These are phyloP conservation scores for Brassica cretica DNA, from an alignment of 345 rosid species.

Conservation along the genomic window DNA sequence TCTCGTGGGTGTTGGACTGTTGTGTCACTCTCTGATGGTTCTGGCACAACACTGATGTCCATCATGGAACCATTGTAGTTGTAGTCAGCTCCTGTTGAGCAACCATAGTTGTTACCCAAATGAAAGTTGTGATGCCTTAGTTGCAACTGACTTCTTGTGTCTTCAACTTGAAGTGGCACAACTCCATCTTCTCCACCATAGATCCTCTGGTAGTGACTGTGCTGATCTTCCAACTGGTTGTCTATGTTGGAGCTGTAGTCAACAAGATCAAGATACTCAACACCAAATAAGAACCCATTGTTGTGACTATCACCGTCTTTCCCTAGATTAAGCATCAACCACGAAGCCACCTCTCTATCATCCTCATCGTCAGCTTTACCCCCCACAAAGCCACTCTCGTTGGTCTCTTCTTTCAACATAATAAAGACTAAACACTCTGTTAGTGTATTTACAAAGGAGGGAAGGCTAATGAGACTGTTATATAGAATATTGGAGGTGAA, in stretches of 20 bases:
- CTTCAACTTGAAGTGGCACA: conserved; percentile 64
- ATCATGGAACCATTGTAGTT: background rate
- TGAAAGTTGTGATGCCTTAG: conserved; percentile 41
- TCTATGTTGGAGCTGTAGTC: conserved; percentile 62
- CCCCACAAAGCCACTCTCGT: conserved; percentile 43
- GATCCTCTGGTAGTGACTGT: conserved; percentile 46
- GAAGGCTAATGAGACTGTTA: conserved; percentile 28
- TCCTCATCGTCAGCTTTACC: conserved; percentile 40
- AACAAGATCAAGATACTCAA: conserved; percentile 78
- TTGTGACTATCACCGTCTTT: conserved; percentile 30
- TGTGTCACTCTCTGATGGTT: conserved; percentile 59
- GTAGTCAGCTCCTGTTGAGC: background rate
- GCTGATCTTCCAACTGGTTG: conserved; percentile 51
- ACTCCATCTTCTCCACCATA: conserved; percentile 69
- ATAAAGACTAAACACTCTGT: background rate
- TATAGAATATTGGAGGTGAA: conserved; percentile 41
- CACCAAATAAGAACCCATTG: conserved; percentile 61
- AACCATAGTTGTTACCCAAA: too few species aligned
- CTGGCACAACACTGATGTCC: conserved; percentile 59
- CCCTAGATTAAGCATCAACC: conserved; percentile 67
- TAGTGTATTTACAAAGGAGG: conserved; percentile 13
- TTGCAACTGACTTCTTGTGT: conserved; percentile 44
- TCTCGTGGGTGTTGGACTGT: conserved; percentile 45
- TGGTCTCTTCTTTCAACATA: conserved; percentile 69
- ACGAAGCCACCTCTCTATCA: conserved; percentile 63